Base-by-base conservation (phyloP, 805 yeast genomes). In the Metschnikowia sp. region DNA sequence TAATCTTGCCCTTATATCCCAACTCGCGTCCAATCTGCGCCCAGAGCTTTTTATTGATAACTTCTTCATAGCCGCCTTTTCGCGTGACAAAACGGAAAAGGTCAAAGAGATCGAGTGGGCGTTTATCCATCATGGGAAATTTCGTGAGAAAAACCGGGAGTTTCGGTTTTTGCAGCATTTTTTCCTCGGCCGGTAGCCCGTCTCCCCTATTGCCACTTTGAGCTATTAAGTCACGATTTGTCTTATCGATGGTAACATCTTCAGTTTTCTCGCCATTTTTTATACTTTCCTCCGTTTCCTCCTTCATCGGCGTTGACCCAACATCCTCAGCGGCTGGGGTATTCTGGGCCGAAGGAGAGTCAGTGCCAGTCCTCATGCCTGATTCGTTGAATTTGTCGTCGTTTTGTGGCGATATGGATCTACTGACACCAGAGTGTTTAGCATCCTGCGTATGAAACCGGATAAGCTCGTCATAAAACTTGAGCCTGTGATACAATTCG, bases 11-110 rank as follows among this genome's bases (percentile, higher is more conserved):
- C 31, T 81, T 76, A 60, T 83, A 86, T 0, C 96, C 95, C 42
- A 88, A 66, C 56, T 87, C 96, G 45, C 90, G 72, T 11, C 92
- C 92, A 9, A 88, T 77, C 58, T 86, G 89, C 1, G 89, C 89
- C 96, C 96, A 88, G 39, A 80, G 70, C 57, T 86, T 85, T 47
- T 76, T 77, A 46, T 75, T 64, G 39, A 85, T 78, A n/a, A 88
- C 90, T 10, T 65, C 72, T 10, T 73, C 71, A 59, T 74, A 82
- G 0, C 95, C 95, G 15, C 94, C 94, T 50, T 85, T 70, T 13
- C 77, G 60, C 15, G 75, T 68, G 1, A 88, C 94, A 11, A 80
- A 72, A 34, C 76, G 68, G 54, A 78, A 75, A 35, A 87, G 64
- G 36, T 79, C 70, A 62, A 74, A 86, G 32, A 87, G 66, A 64